Evolutionary conservation across 2,329 filamentous ascomycete species (phyloP).

Genomic region (Neofusicoccum sp.): DNA sequence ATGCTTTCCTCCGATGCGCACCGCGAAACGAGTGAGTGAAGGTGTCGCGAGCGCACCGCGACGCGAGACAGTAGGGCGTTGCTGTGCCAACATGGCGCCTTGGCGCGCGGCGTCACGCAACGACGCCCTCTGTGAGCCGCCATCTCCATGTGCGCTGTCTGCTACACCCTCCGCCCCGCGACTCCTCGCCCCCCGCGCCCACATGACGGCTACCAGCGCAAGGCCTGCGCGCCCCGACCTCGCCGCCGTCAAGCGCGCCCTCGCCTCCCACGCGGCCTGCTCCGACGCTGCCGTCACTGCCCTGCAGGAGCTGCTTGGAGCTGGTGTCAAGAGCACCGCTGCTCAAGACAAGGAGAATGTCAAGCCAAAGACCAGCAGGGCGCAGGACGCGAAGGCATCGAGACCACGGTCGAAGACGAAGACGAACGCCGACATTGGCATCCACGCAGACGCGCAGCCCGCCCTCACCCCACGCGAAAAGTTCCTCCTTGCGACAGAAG

Average conservation of each 20-base stretch:
- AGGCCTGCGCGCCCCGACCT: constrained; percentile 46
- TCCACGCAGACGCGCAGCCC: constrained; percentile 29
- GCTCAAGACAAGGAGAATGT: constrained; percentile 37
- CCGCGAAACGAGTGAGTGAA: background rate
- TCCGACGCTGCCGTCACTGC: constrained; percentile 49
- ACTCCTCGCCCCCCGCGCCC: background rate
- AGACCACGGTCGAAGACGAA: background rate
- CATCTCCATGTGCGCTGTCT: background rate
- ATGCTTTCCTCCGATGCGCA: background rate
- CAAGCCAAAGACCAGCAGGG: constrained; percentile 28
- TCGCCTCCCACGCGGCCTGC: constrained; percentile 53
- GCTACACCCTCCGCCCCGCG: background rate
- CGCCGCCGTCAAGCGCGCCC: constrained; percentile 52
- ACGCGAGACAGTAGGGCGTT: background rate
- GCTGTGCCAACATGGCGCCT: constrained; percentile 1
- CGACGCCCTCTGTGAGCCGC: background rate
- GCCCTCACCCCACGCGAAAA: constrained; percentile 61
- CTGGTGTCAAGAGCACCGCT: constrained; percentile 35
- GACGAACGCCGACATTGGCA: constrained; percentile 7
- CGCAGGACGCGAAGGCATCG: constrained; percentile 30
- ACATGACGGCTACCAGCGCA: constrained; percentile 17
- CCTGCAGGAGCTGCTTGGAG: constrained; percentile 50
- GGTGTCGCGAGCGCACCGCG: background rate
- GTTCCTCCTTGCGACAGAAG: constrained; percentile 69
- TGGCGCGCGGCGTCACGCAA: constrained; percentile 7